A percentile compares a stretch with the other conserved stretches of the same genome.
phyloP scores from a whole-genome alignment of 2,329 filamentous ascomycete genomes.

The Penicillium sp. region DNA sequence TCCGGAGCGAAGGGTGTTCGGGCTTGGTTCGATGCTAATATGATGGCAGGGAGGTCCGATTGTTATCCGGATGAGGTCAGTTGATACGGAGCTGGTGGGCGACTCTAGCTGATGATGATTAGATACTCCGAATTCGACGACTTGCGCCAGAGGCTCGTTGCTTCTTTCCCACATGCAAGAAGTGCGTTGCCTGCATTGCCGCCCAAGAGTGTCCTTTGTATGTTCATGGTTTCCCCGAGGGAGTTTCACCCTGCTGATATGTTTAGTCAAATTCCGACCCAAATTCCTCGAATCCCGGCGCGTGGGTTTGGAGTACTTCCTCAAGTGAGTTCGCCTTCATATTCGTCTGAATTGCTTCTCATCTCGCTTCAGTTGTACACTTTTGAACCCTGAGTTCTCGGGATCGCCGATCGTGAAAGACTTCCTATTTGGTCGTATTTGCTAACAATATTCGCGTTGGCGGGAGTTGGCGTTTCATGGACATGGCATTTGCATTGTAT shows the following conservation, averaged over 20 bases:
- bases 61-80: conserved; percentile 60
- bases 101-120: background rate
- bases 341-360: background rate
- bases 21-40: background rate
- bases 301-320: conserved; percentile 82
- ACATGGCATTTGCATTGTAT: conserved; percentile 1
- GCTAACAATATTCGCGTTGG: conserved; percentile 15
- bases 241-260: conserved; percentile 5
- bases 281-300: conserved; percentile 84
- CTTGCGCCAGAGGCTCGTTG: conserved; percentile 70
- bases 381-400: conserved; percentile 91
- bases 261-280: conserved; percentile 67
- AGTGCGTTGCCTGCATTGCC: conserved; percentile 87
- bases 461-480: background rate
- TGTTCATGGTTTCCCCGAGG: conserved; percentile 31
- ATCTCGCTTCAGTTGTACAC: conserved; percentile 68
- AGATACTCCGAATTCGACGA: conserved; percentile 94
- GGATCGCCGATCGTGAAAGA: conserved; percentile 89
- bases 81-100: background rate
- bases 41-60: conserved; percentile 55
- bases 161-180: conserved; percentile 80
- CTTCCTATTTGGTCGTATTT: conserved; percentile 67
- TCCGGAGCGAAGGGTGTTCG: background rate
- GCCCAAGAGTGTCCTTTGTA: conserved; percentile 86
- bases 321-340: conserved; percentile 67